Conservation (phyloP, 768 basidiomycete genomes). For the Nidularia sp. region DNA sequence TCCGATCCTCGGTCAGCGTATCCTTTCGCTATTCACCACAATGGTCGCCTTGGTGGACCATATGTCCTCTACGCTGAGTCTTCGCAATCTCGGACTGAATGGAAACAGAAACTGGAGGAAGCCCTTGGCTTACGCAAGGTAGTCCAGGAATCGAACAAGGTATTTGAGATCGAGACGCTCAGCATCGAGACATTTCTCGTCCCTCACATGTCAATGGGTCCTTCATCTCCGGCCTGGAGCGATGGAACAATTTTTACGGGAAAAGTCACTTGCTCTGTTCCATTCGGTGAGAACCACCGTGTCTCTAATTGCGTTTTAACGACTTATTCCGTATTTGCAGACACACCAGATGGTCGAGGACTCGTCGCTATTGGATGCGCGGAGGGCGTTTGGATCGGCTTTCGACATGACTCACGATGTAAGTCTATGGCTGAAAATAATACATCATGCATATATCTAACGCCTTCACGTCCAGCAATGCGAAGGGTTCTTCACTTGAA, state of each 20-base stretch:
- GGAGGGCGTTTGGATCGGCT: constrained; percentile 94
- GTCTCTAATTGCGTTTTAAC: constrained; percentile 10
- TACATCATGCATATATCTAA: neutral
- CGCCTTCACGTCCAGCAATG: constrained; percentile 51
- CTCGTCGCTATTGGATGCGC: constrained; percentile 89
- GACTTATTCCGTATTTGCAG: constrained; percentile 41
- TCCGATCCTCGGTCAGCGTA: constrained; percentile 70
- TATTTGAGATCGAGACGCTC: constrained; percentile 90
- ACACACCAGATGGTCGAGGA: constrained; percentile 74
- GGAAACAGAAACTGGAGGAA: constrained; percentile 90
- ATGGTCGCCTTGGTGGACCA: constrained; percentile 79
- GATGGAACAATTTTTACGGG: constrained; percentile 70
- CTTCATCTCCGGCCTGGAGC: constrained; percentile 53
- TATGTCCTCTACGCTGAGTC: constrained; percentile 85
- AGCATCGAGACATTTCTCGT: constrained; percentile 85
- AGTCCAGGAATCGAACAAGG: constrained; percentile 89
- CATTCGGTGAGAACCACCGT: constrained; percentile 60
- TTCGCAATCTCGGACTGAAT: constrained; percentile 65
- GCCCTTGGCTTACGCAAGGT: constrained; percentile 81
- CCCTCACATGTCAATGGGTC: constrained; percentile 51
- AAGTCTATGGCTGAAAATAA: constrained; percentile 16
- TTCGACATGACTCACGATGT: constrained; percentile 85
- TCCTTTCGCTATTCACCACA: constrained; percentile 86
- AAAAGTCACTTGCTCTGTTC: constrained; percentile 92
- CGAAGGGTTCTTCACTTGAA: constrained; percentile 90